These are phyloP conservation scores for Colletotrichum eleusines DNA, from an alignment of 2,329 filamentous ascomycete genomes.

Conservation along the genomic window DNA sequence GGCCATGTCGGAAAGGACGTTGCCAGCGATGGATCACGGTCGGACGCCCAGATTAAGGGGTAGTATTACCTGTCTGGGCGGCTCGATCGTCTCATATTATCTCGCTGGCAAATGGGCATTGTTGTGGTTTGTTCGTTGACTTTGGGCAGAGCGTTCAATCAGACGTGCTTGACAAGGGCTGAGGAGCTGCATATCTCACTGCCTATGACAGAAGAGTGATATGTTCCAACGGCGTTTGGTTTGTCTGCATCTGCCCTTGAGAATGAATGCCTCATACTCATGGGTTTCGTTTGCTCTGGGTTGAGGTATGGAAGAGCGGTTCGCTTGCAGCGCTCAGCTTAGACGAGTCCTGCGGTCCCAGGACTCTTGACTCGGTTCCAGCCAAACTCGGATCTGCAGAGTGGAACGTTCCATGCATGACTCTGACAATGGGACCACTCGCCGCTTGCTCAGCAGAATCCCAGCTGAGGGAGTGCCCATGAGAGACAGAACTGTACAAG, in stretches of 20 bases:
- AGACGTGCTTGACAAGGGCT: not conserved
- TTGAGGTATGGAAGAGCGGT: not conserved
- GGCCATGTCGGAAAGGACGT: constrained; percentile 43
- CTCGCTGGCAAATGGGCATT: not conserved
- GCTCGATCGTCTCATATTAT: not conserved
- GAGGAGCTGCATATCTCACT: not conserved
- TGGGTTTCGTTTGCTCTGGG: not conserved
- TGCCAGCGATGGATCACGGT: not conserved
- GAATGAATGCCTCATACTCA: not conserved
- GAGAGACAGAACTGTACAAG: not conserved
- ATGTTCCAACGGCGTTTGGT: not conserved
- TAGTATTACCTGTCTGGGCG: not conserved
- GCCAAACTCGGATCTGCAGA: not conserved
- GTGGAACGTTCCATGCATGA: not conserved
- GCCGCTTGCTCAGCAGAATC: not conserved
- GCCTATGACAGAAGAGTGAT: not conserved
- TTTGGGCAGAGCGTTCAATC: not conserved
- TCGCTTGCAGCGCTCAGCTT: not conserved
- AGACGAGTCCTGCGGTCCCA: not conserved
- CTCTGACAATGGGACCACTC: not conserved
- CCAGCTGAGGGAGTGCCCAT: not conserved
- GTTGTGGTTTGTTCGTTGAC: not conserved
- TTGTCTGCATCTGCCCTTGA: not conserved
- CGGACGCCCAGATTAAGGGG: not conserved
- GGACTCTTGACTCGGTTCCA: not conserved